Conservation (phyloP, 305 asterid genomes). For the Plantago coronopus region DNA sequence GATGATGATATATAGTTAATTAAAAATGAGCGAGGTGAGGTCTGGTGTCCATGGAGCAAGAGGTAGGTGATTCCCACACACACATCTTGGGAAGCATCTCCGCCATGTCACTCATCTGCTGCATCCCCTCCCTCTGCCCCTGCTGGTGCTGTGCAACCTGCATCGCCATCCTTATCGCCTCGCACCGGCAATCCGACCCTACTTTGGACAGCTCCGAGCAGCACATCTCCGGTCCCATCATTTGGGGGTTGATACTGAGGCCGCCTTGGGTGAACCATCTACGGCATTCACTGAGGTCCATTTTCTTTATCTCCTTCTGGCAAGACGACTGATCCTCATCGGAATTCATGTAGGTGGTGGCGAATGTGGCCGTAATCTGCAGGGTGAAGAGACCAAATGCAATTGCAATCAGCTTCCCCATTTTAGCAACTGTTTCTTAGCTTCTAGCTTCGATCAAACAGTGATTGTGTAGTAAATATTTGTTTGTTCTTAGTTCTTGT, state of each 20-base stretch:
- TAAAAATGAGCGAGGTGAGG: not conserved
- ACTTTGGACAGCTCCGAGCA: not conserved
- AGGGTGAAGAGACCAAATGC: too few species aligned
- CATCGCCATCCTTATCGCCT: constrained; percentile 1
- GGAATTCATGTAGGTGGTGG: constrained; percentile 17
- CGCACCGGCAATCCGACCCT: not conserved
- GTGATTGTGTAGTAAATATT: too few species aligned
- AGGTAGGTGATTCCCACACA: not conserved
- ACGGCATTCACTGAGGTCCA: constrained; percentile 22
- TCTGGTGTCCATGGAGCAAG: not conserved
- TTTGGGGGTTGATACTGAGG: not conserved
- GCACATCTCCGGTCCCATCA: not conserved
- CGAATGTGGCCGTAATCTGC: too few species aligned
- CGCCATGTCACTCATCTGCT: constrained; percentile 1
- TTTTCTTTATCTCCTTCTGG: constrained; percentile 20
- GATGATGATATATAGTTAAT: not conserved
- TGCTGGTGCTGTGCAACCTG: constrained; percentile 1
- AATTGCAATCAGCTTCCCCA: too few species aligned
- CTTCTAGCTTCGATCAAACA: too few species aligned
- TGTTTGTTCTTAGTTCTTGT: too few species aligned
- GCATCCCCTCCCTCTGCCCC: constrained; percentile 5
- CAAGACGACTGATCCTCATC: constrained; percentile 19
- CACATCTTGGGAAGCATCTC: not conserved
- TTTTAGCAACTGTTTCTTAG: too few species aligned
- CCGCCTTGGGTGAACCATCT: constrained; percentile 13